phyloP scores from a whole-genome alignment of 352 stramenopile species.

The Phytophthora kernoviae region DNA sequence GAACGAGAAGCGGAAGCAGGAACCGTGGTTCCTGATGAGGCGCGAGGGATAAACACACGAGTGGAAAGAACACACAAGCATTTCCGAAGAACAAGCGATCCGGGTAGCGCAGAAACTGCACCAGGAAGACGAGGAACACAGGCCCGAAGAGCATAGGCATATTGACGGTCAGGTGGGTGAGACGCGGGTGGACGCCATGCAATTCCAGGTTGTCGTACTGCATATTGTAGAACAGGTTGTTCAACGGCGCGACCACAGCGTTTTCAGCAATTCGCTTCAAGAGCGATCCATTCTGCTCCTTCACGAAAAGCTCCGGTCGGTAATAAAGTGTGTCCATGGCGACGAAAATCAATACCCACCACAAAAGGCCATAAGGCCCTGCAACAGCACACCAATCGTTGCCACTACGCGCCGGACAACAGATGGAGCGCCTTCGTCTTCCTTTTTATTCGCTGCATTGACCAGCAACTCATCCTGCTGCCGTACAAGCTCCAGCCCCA shows the following conservation, averaged over 20 bases:
- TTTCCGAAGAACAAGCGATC: conserved; percentile 33
- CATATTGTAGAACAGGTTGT: conserved; percentile 94
- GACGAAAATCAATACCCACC: conserved; percentile 38
- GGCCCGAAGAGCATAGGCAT: conserved; percentile 94
- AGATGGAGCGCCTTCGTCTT: conserved; percentile 2
- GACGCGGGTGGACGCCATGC: conserved; percentile 90
- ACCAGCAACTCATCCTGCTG: conserved; percentile 52
- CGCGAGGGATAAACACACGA: conserved; percentile 88
- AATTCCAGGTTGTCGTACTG: conserved; percentile 88
- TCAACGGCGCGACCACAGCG: conserved; percentile 69
- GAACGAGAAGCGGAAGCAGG: conserved; percentile 85
- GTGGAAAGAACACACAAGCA: conserved; percentile 63
- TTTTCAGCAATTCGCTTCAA: conserved; percentile 19
- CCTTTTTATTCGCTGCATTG: conserved; percentile 38
- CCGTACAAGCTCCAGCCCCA: conserved; percentile 68
- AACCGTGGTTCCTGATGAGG: conserved; percentile 95
- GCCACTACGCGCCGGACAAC: conserved; percentile 27
- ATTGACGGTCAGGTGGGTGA: conserved; percentile 90
- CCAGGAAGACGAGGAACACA: conserved; percentile 67
- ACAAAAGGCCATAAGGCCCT: conserved; percentile 59
- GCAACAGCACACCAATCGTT: conserved; percentile 32
- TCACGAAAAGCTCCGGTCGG: conserved; percentile 25
- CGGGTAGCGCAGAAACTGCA: conserved; percentile 26
- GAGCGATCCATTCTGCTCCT: conserved; percentile 8
- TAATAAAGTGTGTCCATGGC: conserved; percentile 71